Evolutionary conservation across 108 stramenopile species (phyloP).

Genomic region (Cylindrotheca closterium): DNA sequence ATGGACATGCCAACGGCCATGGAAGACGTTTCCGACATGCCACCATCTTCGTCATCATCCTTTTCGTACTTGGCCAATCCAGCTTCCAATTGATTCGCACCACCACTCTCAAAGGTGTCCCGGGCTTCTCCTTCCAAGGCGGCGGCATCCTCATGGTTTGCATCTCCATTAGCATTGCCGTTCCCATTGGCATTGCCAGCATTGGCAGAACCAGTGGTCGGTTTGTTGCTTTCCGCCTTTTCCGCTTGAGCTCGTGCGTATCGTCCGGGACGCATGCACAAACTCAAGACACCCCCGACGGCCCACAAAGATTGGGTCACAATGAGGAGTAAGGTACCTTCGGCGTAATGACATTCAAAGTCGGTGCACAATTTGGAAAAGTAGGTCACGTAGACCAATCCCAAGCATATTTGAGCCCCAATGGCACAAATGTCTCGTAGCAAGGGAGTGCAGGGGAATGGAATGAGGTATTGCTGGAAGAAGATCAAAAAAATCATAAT

Average conservation of each 20-base stretch:
- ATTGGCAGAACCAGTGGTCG: no score
- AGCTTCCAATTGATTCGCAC: no score
- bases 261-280: constrained; percentile 31
- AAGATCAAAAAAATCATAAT: constrained; percentile 22
- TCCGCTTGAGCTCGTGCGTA: no score
- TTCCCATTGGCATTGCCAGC: no score
- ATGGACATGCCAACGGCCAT: background rate
- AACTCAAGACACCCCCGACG: constrained; percentile 14
- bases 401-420: constrained; percentile 22
- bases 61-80: no score
- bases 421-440: constrained; percentile 16
- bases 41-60: no score
- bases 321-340: constrained; percentile 6
- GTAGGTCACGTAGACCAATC: constrained; percentile 14
- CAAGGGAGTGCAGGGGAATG: constrained; percentile 22
- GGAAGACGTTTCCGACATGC: background rate
- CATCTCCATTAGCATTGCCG: no score
- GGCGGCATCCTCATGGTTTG: no score
- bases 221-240: no score
- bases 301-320: constrained; percentile 23
- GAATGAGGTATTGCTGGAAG: constrained; percentile 36
- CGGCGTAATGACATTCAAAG: constrained; percentile 13
- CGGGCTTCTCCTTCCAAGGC: no score
- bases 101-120: no score
- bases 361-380: constrained; percentile 2